These are phyloP conservation scores for Phytophthora europaea DNA, from an alignment of 352 stramenopile species.

Conservation along the genomic window DNA sequence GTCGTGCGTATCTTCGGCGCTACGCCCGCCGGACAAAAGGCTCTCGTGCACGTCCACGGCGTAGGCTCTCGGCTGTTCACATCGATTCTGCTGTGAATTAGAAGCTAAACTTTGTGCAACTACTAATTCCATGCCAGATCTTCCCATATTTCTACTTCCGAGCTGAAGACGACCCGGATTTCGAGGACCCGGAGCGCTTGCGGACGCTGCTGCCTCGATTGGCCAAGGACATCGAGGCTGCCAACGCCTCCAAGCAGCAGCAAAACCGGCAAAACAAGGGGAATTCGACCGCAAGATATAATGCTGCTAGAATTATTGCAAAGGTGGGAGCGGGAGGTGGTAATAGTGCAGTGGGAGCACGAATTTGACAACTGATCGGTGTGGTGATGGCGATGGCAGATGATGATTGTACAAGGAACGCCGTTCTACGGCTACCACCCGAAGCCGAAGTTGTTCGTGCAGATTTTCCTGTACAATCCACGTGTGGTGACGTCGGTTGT, in stretches of 20 bases:
- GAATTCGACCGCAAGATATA: slow-evolving; percentile 1
- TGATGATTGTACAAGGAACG: slow-evolving; percentile 88
- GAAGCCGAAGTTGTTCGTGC: slow-evolving; percentile 81
- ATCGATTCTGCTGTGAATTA: not conserved
- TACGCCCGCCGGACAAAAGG: slow-evolving; percentile 91
- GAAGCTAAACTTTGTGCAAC: not conserved
- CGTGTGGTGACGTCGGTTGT: slow-evolving; percentile 65
- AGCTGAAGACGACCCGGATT: slow-evolving; percentile 63
- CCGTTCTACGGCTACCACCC: slow-evolving; percentile 93
- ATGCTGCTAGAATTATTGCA: slow-evolving; percentile 56
- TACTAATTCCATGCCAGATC: slow-evolving; percentile 48
- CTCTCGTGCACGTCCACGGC: slow-evolving; percentile 91
- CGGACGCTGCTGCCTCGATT: slow-evolving; percentile 70
- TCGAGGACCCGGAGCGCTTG: slow-evolving; percentile 75
- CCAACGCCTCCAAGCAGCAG: slow-evolving; percentile 58
- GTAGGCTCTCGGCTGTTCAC: slow-evolving; percentile 42
- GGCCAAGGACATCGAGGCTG: slow-evolving; percentile 76
- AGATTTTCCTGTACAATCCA: slow-evolving; percentile 93
- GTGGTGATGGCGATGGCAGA: slow-evolving; percentile 43
- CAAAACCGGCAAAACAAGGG: slow-evolving; percentile 34
- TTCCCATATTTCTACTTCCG: slow-evolving; percentile 93
- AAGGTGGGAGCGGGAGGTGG: slow-evolving; percentile 56
- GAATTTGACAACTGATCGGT: not conserved
- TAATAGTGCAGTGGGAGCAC: not conserved
- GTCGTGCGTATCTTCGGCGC: slow-evolving; percentile 92